A percentile compares a stretch with the other conserved stretches of the same genome.
phyloP scores from a whole-genome alignment of 805 yeast species.

The Grigorovia humatica region DNA sequence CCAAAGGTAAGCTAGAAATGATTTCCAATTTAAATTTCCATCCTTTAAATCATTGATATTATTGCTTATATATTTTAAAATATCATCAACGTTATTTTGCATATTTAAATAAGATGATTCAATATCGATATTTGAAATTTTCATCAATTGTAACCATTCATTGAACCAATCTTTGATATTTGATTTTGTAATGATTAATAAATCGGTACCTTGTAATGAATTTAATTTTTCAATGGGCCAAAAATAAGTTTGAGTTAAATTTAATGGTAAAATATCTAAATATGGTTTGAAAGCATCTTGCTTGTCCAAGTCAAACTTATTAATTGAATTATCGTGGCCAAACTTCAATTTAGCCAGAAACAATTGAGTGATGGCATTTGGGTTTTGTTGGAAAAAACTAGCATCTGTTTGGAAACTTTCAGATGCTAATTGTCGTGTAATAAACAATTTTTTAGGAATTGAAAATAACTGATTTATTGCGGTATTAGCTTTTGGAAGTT shows the following conservation, averaged over 20 bases:
- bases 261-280: constrained; percentile 38
- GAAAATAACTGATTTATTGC: constrained; percentile 22
- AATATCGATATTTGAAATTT: constrained; percentile 1
- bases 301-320: constrained; percentile 3
- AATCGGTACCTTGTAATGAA: constrained; percentile 57
- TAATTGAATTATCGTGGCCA: constrained; percentile 13
- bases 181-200: constrained; percentile 44
- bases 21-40: constrained; percentile 40
- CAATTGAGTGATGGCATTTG: constrained; percentile 30
- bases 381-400: constrained; percentile 10
- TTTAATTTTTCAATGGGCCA: constrained; percentile 48
- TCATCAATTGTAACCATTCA: constrained; percentile 41
- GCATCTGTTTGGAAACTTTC: constrained; percentile 15
- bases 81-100: constrained; percentile 1
- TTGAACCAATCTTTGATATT: constrained; percentile 37
- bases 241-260: constrained; percentile 52
- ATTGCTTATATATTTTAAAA: constrained; percentile 3
- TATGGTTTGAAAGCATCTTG: constrained; percentile 32
- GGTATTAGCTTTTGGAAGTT: neutral
- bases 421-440: constrained; percentile 31
- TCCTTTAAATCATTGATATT: constrained; percentile 2
- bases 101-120: neutral
- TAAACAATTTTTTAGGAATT: constrained; percentile 31
- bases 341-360: constrained; percentile 36
- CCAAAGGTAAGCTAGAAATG: constrained; percentile 68